phyloP scores from a whole-genome alignment of 108 stramenopile species.

The Cyclotella baltica region DNA sequence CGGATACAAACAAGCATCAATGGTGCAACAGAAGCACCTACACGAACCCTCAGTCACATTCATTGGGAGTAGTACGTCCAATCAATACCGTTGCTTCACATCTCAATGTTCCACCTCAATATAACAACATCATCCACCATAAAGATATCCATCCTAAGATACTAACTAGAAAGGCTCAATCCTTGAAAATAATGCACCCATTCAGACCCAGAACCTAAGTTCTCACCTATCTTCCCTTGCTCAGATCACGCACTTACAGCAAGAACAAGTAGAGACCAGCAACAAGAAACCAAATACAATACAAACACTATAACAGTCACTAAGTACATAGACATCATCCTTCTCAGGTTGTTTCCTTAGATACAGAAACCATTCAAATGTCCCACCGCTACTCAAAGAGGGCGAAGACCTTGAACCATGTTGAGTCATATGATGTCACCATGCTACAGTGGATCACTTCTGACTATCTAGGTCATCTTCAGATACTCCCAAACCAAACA shows the following conservation, averaged over 20 bases:
- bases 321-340: background rate
- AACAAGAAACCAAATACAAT: background rate
- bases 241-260: background rate
- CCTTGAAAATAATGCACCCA: slow-evolving; percentile 1
- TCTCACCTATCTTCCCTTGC: background rate
- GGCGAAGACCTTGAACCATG: background rate
- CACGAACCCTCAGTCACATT: slow-evolving; percentile 20
- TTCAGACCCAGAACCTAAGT: background rate
- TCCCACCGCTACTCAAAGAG: background rate
- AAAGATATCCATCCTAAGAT: background rate
- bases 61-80: background rate
- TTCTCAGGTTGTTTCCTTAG: background rate
- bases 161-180: background rate
- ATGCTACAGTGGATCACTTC: background rate
- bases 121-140: background rate
- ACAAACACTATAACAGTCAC: background rate
- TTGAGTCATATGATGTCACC: background rate
- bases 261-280: background rate
- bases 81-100: slow-evolving; percentile 21
- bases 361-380: background rate
- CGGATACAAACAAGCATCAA: slow-evolving; percentile 14
- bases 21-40: slow-evolving; percentile 12
- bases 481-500: background rate
- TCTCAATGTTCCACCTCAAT: background rate
- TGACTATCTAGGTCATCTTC: background rate